These are phyloP conservation scores for Punctularia strigosozonata DNA, from an alignment of 768 basidiomycete species.

Conservation along the genomic window DNA sequence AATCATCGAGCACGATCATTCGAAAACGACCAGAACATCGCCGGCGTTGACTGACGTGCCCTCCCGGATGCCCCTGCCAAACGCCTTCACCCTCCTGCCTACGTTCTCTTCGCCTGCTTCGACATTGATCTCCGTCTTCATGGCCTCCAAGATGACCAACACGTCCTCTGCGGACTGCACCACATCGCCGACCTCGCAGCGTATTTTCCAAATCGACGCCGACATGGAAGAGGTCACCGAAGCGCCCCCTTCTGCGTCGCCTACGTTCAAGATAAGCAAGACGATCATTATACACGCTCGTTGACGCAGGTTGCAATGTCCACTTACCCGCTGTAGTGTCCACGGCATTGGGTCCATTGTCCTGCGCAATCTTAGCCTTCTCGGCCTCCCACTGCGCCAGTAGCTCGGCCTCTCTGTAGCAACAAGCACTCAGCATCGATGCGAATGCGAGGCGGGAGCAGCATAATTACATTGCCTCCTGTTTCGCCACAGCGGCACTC, in stretches of 20 bases:
- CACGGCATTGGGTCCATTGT: too few relatives aligned
- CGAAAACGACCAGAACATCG: constrained; percentile 28
- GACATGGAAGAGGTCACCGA: constrained; percentile 22
- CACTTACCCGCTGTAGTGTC: too few relatives aligned
- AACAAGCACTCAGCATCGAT: constrained; percentile 3
- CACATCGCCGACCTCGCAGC: constrained; percentile 27
- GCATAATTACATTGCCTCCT: constrained; percentile 28
- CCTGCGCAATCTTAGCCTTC: constrained; percentile 10
- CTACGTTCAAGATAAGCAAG: constrained; percentile 1
- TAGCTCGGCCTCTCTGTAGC: constrained; percentile 27
- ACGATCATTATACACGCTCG: too few relatives aligned
- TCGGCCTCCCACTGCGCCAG: constrained; percentile 30
- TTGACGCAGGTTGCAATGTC: too few relatives aligned
- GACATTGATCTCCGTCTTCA: constrained; percentile 53
- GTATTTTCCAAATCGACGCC: constrained; percentile 41
- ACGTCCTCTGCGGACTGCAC: constrained; percentile 30
- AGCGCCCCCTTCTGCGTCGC: constrained; percentile 1
- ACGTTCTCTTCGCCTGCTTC: constrained; percentile 31
- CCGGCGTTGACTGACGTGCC: constrained; percentile 36
- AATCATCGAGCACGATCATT: too few relatives aligned
- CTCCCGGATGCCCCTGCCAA: constrained; percentile 29
- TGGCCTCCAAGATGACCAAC: constrained; percentile 45
- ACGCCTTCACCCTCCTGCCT: constrained; percentile 27
- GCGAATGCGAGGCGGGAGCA: not conserved
- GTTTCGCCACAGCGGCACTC: constrained; percentile 19